A percentile compares a stretch with the other conserved stretches of the same genome.
Conservation (phyloP, 257 asterid species). For the Solanum sitiens region DNA sequence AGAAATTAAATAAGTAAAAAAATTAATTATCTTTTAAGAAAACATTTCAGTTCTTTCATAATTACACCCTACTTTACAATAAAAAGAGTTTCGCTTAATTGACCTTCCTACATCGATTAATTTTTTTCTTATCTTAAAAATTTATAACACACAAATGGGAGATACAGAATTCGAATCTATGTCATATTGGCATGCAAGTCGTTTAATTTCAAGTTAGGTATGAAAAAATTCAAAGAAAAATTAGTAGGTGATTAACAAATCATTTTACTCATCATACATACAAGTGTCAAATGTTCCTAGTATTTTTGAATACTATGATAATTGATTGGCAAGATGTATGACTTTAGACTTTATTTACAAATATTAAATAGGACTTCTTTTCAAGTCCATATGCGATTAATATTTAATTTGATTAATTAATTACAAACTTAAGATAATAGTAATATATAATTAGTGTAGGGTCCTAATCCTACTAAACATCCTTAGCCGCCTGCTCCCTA, state of each 20-base stretch:
- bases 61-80: not conserved
- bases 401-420: not conserved
- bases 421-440: not conserved
- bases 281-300: not conserved
- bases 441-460: not conserved
- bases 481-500: not conserved
- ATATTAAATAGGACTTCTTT: not conserved
- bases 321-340: not conserved
- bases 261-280: not conserved
- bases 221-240: not conserved
- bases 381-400: not conserved
- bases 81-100: not conserved
- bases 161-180: not conserved
- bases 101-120: accelerated
- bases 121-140: not conserved
- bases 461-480: not conserved
- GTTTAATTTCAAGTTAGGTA: not conserved
- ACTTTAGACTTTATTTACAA: not conserved
- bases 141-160: not conserved
- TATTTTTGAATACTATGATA: not conserved
- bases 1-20: not conserved
- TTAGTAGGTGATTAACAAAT: not conserved
- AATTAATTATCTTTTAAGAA: not conserved
- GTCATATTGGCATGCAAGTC: not conserved
- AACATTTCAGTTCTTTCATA: not conserved